Conservation (phyloP, 148 eudicot genomes). For the Cornus kousa region DNA sequence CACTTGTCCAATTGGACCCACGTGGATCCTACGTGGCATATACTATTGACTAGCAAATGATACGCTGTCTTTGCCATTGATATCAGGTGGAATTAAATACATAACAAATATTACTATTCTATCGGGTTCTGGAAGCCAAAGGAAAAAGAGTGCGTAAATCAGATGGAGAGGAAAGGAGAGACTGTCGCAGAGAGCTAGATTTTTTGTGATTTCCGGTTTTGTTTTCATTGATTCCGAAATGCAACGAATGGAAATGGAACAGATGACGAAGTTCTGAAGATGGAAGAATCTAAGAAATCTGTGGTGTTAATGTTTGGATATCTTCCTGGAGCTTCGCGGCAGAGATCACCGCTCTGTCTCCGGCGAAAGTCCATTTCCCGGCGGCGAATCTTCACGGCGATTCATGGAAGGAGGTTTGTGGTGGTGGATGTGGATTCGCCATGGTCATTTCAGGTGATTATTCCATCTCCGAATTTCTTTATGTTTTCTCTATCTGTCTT, state of each 20-base stretch:
- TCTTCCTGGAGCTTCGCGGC: too few relatives aligned
- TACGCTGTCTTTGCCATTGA: background rate
- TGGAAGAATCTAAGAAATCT: too few relatives aligned
- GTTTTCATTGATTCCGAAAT: too few relatives aligned
- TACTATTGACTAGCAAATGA: background rate
- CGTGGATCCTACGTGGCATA: too few relatives aligned
- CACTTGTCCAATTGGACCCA: too few relatives aligned
- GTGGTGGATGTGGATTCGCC: background rate
- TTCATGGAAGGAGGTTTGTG: too few relatives aligned
- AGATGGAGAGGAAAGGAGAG: too few relatives aligned
- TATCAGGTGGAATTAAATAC: too few relatives aligned
- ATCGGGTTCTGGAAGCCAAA: background rate
- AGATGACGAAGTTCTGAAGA: background rate
- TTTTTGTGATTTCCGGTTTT: too few relatives aligned
- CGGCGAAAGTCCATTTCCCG: background rate
- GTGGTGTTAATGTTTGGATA: too few relatives aligned
- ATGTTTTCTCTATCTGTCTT: too few relatives aligned
- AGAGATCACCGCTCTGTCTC: conserved; percentile 9
- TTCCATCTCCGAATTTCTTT: background rate
- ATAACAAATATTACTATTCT: background rate
- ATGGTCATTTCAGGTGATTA: conserved; percentile 9
- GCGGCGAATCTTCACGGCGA: background rate
- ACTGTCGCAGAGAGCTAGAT: too few relatives aligned
- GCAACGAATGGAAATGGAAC: background rate
- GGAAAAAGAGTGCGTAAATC: background rate